phyloP scores from a whole-genome alignment of 2,329 filamentous ascomycete species.

The Fusarium ramigenum region DNA sequence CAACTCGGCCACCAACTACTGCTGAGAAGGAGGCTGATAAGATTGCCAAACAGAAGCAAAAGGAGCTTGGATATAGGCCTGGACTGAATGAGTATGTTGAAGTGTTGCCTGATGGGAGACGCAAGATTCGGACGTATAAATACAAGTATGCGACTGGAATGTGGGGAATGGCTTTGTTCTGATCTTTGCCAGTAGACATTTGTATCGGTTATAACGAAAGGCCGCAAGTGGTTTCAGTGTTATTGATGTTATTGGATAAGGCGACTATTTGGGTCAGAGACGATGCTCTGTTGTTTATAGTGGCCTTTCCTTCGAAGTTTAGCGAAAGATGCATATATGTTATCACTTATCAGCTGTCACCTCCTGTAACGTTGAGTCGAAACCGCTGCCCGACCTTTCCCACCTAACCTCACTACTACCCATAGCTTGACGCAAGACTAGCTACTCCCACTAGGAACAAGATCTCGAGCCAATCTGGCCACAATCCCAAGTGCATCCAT shows the following conservation, averaged over 20 bases:
- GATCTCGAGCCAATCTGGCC: not conserved
- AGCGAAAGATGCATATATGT: no score
- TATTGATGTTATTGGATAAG: no score
- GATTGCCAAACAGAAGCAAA: slow-evolving; percentile 4
- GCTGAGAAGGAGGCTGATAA: slow-evolving; percentile 12
- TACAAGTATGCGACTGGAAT: not conserved
- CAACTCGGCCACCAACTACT: slow-evolving; percentile 7
- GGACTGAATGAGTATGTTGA: slow-evolving; percentile 23
- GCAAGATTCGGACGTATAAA: slow-evolving; percentile 15
- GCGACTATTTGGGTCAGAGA: not conserved
- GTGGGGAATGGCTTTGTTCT: not conserved
- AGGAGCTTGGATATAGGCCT: slow-evolving; percentile 15
- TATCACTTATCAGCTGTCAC: no score
- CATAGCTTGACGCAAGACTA: not conserved
- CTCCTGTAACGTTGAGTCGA: no score
- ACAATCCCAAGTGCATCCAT: not conserved
- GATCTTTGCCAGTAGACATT: not conserved
- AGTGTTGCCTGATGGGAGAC: slow-evolving; percentile 18
- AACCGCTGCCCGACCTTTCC: no score
- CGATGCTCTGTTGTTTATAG: not conserved
- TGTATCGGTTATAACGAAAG: no score
- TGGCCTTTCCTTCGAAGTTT: not conserved
- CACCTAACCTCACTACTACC: no score
- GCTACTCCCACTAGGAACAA: not conserved
- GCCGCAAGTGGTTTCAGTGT: no score